Evolutionary conservation across 2,329 filamentous ascomycete species (phyloP).

Genomic region (Hymenotorrendiella dingleyae): DNA sequence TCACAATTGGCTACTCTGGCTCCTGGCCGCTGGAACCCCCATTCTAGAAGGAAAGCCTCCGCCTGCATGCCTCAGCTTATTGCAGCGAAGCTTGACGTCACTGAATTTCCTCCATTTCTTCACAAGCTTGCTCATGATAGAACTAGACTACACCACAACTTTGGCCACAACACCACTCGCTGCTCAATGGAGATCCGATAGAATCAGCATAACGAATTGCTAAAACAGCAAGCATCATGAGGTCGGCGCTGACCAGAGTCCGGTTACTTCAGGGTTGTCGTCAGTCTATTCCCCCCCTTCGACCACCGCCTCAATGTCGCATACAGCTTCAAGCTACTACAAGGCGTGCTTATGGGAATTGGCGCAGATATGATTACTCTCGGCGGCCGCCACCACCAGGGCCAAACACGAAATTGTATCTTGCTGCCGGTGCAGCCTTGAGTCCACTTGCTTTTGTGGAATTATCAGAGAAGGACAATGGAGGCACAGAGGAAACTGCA

Average conservation of each 20-base stretch:
- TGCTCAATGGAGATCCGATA: constrained; percentile 24
- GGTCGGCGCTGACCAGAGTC: constrained; percentile 37
- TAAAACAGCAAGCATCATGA: constrained; percentile 34
- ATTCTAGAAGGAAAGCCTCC: no score
- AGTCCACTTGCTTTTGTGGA: constrained; percentile 53
- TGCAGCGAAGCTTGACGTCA: no score
- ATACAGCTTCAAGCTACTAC: constrained; percentile 9
- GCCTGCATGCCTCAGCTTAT: no score
- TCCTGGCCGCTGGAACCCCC: no score
- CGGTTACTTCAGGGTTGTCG: constrained; percentile 41
- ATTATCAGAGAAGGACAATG: constrained; percentile 50
- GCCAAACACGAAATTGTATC: constrained; percentile 14
- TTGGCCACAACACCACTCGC: neutral
- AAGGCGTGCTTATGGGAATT: constrained; percentile 12
- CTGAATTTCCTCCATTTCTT: no score
- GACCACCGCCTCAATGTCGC: constrained; percentile 23
- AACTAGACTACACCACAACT: no score
- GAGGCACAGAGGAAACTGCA: constrained; percentile 56
- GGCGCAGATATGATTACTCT: constrained; percentile 9
- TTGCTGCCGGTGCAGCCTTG: constrained; percentile 32
- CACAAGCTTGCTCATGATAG: neutral
- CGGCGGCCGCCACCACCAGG: constrained; percentile 12
- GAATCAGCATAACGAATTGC: neutral
- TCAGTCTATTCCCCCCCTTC: constrained; percentile 29
- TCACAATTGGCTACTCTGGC: no score